phyloP scores from a whole-genome alignment of 2,329 filamentous ascomycete genomes.

The Chrysosporium keratinophilum region DNA sequence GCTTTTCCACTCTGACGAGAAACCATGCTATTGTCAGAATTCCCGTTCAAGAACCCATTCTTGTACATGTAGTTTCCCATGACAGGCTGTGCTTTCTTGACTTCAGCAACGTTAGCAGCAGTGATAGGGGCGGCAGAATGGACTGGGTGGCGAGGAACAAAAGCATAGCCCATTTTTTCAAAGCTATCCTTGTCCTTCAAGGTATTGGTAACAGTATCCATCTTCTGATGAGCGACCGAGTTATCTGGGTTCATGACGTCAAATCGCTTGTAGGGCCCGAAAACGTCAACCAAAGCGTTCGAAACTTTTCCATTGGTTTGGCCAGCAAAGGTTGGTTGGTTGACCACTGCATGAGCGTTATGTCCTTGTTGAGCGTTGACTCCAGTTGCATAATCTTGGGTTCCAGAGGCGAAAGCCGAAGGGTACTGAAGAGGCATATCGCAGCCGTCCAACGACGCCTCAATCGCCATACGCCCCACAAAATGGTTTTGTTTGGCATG shows the following conservation, averaged over 20 bases:
- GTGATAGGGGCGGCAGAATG: background rate
- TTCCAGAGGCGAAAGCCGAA: background rate
- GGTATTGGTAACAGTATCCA: background rate
- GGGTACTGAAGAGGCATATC: background rate
- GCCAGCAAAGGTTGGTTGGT: background rate
- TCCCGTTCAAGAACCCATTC: background rate
- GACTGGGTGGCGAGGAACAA: background rate
- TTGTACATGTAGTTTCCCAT: background rate
- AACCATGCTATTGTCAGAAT: background rate
- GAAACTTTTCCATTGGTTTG: background rate
- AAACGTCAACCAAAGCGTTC: background rate
- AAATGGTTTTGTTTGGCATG: background rate
- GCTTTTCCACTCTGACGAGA: background rate
- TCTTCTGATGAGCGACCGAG: background rate
- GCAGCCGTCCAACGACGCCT: background rate
- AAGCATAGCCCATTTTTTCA: background rate
- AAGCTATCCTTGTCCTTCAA: constrained; percentile 1
- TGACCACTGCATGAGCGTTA: background rate
- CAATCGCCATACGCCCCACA: background rate
- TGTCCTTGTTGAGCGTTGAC: background rate
- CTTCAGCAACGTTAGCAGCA: background rate
- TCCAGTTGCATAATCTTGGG: background rate
- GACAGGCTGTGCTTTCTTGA: background rate
- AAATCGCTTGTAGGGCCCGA: background rate
- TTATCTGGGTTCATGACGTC: background rate